A percentile compares a stretch with the other conserved stretches of the same genome.
phyloP scores from a whole-genome alignment of 768 basidiomycete species.

The Clitopilus hobsonii region DNA sequence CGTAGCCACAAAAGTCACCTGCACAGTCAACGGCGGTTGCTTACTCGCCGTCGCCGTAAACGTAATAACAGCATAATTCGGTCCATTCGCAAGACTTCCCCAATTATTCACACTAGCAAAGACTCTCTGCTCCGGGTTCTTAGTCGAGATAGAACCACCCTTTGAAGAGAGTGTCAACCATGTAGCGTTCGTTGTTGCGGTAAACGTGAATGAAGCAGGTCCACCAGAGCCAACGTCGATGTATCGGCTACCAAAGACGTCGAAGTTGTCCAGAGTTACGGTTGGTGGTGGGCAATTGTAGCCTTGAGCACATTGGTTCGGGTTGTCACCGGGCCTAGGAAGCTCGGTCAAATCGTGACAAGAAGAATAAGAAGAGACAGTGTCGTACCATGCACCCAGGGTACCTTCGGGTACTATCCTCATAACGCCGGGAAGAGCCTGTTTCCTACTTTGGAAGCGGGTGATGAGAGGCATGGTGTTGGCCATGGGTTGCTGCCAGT shows the following conservation, averaged over 20 bases:
- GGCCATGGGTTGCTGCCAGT: slow-evolving; percentile 70
- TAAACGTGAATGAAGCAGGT: slow-evolving; percentile 52
- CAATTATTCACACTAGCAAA: slow-evolving; percentile 55
- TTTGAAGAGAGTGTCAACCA: slow-evolving; percentile 49
- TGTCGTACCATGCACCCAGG: slow-evolving; percentile 49
- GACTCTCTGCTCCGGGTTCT: slow-evolving; percentile 46
- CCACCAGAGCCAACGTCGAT: slow-evolving; percentile 63
- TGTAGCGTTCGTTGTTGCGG: slow-evolving; percentile 37
- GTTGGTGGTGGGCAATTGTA: slow-evolving; percentile 50
- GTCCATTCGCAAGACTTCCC: slow-evolving; percentile 37
- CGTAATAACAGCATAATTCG: slow-evolving; percentile 32
- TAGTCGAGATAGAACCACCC: slow-evolving; percentile 44
- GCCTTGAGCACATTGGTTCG: slow-evolving; percentile 44
- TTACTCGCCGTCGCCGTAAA: slow-evolving; percentile 41
- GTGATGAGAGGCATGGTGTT: slow-evolving; percentile 50
- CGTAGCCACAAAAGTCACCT: slow-evolving; percentile 28
- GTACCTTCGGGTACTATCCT: slow-evolving; percentile 58
- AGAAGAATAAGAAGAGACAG: background rate
- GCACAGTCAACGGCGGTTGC: slow-evolving; percentile 28
- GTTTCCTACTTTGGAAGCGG: slow-evolving; percentile 49
- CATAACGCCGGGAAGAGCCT: slow-evolving; percentile 59
- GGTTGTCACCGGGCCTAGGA: slow-evolving; percentile 63
- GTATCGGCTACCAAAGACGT: slow-evolving; percentile 46
- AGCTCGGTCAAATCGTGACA: background rate
- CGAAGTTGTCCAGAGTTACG: slow-evolving; percentile 52